phyloP scores from a whole-genome alignment of 1,284 basidiomycete species.

The Ganoderma multipileum region DNA sequence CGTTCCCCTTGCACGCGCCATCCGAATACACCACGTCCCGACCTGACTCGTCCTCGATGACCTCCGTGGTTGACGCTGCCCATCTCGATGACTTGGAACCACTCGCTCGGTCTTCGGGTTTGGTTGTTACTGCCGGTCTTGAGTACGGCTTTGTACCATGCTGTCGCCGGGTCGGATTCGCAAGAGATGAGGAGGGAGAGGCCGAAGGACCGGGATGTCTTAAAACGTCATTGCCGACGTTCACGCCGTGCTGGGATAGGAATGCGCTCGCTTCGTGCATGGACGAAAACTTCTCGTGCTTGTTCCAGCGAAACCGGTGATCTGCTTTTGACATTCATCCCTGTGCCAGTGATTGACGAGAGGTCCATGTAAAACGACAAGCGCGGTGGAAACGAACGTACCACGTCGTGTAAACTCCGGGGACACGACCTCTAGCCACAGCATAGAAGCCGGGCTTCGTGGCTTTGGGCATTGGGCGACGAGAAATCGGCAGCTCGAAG shows the following conservation, averaged over 20 bases:
- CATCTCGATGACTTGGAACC: conserved; percentile 17
- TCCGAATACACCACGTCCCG: conserved; percentile 76
- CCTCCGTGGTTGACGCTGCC: conserved; percentile 21
- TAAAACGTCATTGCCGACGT: not conserved
- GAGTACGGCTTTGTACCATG: conserved; percentile 16
- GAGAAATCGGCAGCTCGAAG: not conserved
- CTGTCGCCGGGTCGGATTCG: not conserved
- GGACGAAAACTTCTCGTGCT: conserved; percentile 69
- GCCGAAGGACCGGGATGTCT: not conserved
- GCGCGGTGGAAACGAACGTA: conserved; percentile 16
- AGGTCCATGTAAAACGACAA: too few species aligned
- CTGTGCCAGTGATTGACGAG: too few species aligned
- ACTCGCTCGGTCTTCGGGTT: not conserved
- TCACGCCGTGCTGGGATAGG: conserved; percentile 24
- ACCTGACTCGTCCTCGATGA: conserved; percentile 31
- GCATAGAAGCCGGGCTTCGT: conserved; percentile 36
- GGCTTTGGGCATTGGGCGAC: conserved; percentile 29
- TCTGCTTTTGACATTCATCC: conserved; percentile 65
- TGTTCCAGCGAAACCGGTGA: conserved; percentile 63
- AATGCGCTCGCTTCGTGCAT: conserved; percentile 55
- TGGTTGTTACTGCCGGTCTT: not conserved
- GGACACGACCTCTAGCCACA: conserved; percentile 36
- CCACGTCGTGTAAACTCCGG: conserved; percentile 39
- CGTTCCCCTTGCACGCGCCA: conserved; percentile 84
- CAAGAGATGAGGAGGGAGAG: not conserved